Base-by-base conservation (phyloP, 1,284 basidiomycete species). In the Ganoderma lucidum region DNA sequence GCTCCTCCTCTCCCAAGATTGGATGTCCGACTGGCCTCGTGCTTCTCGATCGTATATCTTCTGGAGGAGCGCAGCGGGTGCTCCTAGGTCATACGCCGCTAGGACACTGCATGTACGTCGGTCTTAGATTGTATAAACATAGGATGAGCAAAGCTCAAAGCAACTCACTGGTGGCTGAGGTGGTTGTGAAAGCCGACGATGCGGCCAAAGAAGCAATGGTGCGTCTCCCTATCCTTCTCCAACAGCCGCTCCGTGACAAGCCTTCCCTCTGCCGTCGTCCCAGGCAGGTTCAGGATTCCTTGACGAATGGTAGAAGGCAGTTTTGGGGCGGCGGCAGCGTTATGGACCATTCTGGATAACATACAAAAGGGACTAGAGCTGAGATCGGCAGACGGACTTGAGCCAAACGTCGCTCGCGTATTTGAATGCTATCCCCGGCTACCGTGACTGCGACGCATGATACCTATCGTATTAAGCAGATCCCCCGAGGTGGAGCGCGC, bases 11-110 rank as follows among this genome's bases (percentile, higher is more conserved):
- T 28, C 82, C 82, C 35, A 81, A 80, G 0, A 83, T 77, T 65
- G 84, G 78, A 37, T 89, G 84, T 86, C 84, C 2, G 85, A 81
- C 69, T 88, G 84, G 8, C 74, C 73, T 41, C 76, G 73, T 0
- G 77, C 77, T 63, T 87, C 84, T 1, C 78, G 72, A 23, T 87
- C 83, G 71, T 87, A 89, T 44, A 89, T 87, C 48, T 85, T 83
- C 70, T 87, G 81, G 51, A 93, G 72, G 14, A 89, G 80, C 19
- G 82, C 79, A 0, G 86, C 75, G 0, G 88, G 75, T 0, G 89
- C 90, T 0, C 90, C 91, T 28, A 93, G 78, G 69, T 92, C 88
- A 73, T 92, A 93, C 2, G 88, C 87, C 1, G 90, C 88, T 0
- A 93, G 79, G 0, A 90, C 64, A 77, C 89, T 86, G 71, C 74